A percentile compares a stretch with the other conserved stretches of the same genome.
phyloP scores from a whole-genome alignment of 129 eudicot species.

The Saposhnikovia divaricata region DNA sequence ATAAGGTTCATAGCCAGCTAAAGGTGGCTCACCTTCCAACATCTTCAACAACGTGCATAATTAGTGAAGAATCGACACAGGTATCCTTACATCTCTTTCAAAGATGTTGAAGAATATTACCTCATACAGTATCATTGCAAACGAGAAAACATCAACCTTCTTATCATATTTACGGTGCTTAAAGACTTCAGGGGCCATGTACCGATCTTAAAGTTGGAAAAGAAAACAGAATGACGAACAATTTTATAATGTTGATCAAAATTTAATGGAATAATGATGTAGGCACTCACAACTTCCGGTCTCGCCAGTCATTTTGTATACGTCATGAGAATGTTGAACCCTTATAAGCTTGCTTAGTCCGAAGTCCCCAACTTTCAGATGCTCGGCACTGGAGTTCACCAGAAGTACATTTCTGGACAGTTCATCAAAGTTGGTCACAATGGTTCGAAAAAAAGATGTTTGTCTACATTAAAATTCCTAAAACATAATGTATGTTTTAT shows the following conservation, averaged over 20 bases:
- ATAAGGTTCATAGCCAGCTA: slow-evolving; percentile 66
- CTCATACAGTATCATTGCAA: slow-evolving; percentile 91
- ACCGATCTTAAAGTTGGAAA: slow-evolving; percentile 51
- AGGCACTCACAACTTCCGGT: slow-evolving; percentile 89
- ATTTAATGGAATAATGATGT: background rate
- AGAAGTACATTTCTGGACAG: slow-evolving; percentile 79
- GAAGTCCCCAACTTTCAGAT: slow-evolving; percentile 92
- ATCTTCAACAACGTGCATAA: slow-evolving; percentile 39
- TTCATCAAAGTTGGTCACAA: slow-evolving; percentile 5
- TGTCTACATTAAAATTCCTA: background rate
- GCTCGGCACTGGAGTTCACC: slow-evolving; percentile 85
- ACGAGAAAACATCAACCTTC: slow-evolving; percentile 92
- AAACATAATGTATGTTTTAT: background rate
- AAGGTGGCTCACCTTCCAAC: slow-evolving; percentile 96
- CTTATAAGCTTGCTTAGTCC: slow-evolving; percentile 91
- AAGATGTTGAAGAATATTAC: slow-evolving; percentile 25
- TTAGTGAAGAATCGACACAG: background rate
- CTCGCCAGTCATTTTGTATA: slow-evolving; percentile 95
- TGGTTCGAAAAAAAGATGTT: background rate
- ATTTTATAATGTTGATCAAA: background rate
- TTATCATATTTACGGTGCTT: slow-evolving; percentile 93
- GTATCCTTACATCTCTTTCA: slow-evolving; percentile 4
- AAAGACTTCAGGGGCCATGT: slow-evolving; percentile 99
- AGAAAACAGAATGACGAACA: background rate
- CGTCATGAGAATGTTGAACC: slow-evolving; percentile 83